A percentile compares a stretch with the other conserved stretches of the same genome.
phyloP scores from a whole-genome alignment of 2,329 filamentous ascomycete genomes.

The Arthrinium puccinioides region DNA sequence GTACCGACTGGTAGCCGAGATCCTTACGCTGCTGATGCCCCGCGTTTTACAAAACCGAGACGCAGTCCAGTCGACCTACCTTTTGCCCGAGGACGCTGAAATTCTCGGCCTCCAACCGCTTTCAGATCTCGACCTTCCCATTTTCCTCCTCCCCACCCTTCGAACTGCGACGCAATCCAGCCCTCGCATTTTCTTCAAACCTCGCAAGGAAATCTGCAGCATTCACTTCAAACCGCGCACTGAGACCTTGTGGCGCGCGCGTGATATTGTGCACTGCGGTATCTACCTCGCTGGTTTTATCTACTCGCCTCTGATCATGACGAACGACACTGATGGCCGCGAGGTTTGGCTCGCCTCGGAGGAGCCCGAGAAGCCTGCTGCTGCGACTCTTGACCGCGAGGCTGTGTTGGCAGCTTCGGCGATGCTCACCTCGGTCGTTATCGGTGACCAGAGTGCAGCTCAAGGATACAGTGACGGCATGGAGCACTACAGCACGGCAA shows the following conservation, averaged over 20 bases:
- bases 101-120: conserved; percentile 21
- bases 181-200: conserved; percentile 30
- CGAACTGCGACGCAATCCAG: conserved; percentile 4
- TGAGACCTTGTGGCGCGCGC: conserved; percentile 37
- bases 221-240: conserved; percentile 22
- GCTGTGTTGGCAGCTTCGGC: no score
- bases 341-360: conserved; percentile 19
- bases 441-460: no score
- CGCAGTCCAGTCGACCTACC: conserved; percentile 34
- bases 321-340: conserved; percentile 3
- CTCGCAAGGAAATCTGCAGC: conserved; percentile 25
- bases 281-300: conserved; percentile 36
- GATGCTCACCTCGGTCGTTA: no score
- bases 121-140: conserved; percentile 15
- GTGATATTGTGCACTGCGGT: conserved; percentile 42
- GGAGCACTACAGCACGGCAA: no score
- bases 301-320: conserved; percentile 29
- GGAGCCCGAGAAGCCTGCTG: no score
- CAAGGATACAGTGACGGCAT: no score
- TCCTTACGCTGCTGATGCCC: conserved; percentile 41
- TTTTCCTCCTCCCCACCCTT: conserved; percentile 17
- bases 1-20: conserved; percentile 36
- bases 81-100: conserved; percentile 41
- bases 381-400: no score
- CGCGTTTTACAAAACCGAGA: conserved; percentile 29